Percentiles rank a stretch among this genome's conserved stretches.
Conservation (phyloP, 2,329 filamentous ascomycete species). For the Rutstroemia sydowiana region DNA sequence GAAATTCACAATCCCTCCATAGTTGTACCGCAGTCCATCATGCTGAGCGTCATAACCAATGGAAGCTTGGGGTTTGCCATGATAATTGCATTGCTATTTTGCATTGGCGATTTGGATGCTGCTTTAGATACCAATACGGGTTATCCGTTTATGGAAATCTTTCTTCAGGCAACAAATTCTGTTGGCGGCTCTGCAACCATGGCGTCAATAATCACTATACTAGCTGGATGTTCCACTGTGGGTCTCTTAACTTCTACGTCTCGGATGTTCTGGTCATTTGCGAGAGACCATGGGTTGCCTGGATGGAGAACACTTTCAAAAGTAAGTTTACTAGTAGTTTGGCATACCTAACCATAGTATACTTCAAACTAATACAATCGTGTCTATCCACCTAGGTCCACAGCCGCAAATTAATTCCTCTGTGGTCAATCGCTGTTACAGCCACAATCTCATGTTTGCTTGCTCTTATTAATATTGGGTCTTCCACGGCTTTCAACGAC, state of each 20-base stretch:
- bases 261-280: conserved; percentile 38
- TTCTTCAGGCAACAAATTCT: conserved; percentile 41
- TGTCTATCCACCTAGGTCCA: neutral
- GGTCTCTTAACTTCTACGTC: conserved; percentile 30
- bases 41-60: conserved; percentile 40
- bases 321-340: too few species aligned
- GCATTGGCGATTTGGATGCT: conserved; percentile 29
- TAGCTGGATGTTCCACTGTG: conserved; percentile 33
- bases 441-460: conserved; percentile 7
- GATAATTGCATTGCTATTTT: conserved; percentile 31
- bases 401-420: neutral
- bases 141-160: conserved; percentile 44
- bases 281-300: conserved; percentile 38
- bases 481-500: conserved; percentile 41
- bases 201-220: conserved; percentile 36
- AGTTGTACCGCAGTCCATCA: conserved; percentile 28
- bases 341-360: too few species aligned
- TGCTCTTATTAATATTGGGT: conserved; percentile 40
- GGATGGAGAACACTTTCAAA: conserved; percentile 33
- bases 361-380: neutral
- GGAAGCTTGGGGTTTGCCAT: conserved; percentile 38
- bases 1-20: conserved; percentile 10
- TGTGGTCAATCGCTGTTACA: conserved; percentile 4
- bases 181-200: conserved; percentile 39
- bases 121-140: conserved; percentile 33